Evolutionary conservation across 2,329 filamentous ascomycete species (phyloP), one percentile per base, ranked within the genome.

Genomic region (Fusarium lateritium): DNA sequence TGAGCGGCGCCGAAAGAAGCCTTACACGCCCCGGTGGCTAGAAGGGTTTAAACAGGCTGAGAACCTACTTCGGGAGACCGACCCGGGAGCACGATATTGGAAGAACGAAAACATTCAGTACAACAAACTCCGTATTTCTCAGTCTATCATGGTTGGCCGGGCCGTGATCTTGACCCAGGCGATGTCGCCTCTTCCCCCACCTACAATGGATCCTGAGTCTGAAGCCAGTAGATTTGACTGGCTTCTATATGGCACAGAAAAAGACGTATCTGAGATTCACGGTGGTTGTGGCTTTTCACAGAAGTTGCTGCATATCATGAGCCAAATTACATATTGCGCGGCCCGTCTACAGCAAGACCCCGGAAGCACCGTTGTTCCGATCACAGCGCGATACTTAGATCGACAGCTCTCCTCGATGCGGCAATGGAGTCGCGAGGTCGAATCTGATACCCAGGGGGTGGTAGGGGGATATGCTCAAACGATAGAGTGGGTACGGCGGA

Each of bases 61-160:
- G 34, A 53, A 73, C 24, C 71, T 80, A 9, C 64, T 81, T 6
- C 75, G 79, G 34, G 47, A 50, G 10, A 79, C 77, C 1, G 78
- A 81, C 39, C 75, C 76, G 7, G 79, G 79, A 4, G 69, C 66
- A 10, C 74, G 78, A 9, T 82, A 80, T 59, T 80, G 77, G 76
- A 70, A 72, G 8, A 54, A 70, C 7, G 56, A 72, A 5, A 78
- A 80, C 21, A 73, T 79, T 1, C 80, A 81, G 43, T 64, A 78
- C 2, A 71, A 74, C 9, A 71, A 71, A 2, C 72, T 79, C 5
- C 78, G 78, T 26, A 69, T 76, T 22, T 79, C 79, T 6, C 79
- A 81, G 26, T 78, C 76, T n/a, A 75, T 82, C n/a, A 80, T 81
- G 28, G 78, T 81, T 14, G 78, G 78, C 7, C 76, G 80, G 17